A percentile compares a stretch with the other conserved stretches of the same genome.
phyloP scores from a whole-genome alignment of 2,329 filamentous ascomycete genomes.

The Colletotrichum cordylinicola region DNA sequence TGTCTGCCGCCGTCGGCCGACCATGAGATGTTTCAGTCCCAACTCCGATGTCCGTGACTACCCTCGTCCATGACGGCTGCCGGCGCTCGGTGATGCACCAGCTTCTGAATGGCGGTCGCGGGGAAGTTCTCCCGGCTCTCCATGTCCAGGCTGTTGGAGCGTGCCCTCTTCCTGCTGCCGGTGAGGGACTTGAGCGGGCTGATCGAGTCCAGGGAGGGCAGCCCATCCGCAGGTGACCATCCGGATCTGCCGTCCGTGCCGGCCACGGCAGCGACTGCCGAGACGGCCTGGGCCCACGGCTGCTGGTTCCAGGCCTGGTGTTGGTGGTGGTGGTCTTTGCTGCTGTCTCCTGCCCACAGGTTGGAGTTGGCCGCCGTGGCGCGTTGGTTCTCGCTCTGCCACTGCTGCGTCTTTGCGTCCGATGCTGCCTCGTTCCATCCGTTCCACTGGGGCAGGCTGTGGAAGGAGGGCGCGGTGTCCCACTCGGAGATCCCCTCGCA shows the following conservation, averaged over 20 bases:
- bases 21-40: conserved; percentile 18
- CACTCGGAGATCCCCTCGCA: conserved; percentile 15
- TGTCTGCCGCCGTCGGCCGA: not conserved
- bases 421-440: conserved; percentile 17
- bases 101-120: conserved; percentile 22
- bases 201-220: conserved; percentile 22
- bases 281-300: conserved; percentile 36
- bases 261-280: conserved; percentile 30
- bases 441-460: conserved; percentile 22
- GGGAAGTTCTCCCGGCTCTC: conserved; percentile 25
- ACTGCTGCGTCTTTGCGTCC: conserved; percentile 19
- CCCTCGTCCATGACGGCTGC: conserved; percentile 19
- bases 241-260: conserved; percentile 20
- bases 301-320: conserved; percentile 34
- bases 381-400: conserved; percentile 23
- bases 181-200: conserved; percentile 21
- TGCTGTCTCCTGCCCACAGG: conserved; percentile 27
- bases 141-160: conserved; percentile 25
- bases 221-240: conserved; percentile 18
- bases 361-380: conserved; percentile 28
- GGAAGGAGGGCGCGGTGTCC: conserved; percentile 18
- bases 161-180: conserved; percentile 18
- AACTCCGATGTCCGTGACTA: conserved; percentile 19
- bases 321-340: conserved; percentile 27
- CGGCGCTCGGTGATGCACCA: conserved; percentile 21